phyloP scores from a whole-genome alignment of 2,329 filamentous ascomycete species.

The Dothidotthia symphoricarpi region DNA sequence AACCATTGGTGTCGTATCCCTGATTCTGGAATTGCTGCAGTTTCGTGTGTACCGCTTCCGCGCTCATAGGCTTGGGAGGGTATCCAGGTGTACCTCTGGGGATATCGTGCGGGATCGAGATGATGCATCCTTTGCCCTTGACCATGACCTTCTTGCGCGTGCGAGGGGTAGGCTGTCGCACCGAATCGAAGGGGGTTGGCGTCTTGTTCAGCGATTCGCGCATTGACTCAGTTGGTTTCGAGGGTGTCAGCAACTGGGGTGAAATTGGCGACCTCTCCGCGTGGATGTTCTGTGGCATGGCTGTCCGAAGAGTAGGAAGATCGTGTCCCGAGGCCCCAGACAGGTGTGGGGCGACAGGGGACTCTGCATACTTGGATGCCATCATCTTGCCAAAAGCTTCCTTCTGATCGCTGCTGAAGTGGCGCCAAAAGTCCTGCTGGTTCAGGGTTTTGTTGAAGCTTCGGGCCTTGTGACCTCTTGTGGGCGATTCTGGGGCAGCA shows the following conservation, averaged over 20 bases:
- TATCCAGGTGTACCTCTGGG: slow-evolving; percentile 44
- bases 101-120: slow-evolving; percentile 46
- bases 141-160: slow-evolving; percentile 47
- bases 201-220: slow-evolving; percentile 15
- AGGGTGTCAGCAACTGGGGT: slow-evolving; percentile 17
- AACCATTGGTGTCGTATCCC: slow-evolving; percentile 68
- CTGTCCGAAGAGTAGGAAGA: slow-evolving; percentile 13
- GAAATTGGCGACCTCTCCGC: slow-evolving; percentile 20
- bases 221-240: slow-evolving; percentile 13
- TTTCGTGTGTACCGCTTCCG: slow-evolving; percentile 60
- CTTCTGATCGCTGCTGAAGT: slow-evolving; percentile 40
- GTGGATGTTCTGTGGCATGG: slow-evolving; percentile 16
- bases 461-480: slow-evolving; percentile 43
- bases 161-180: slow-evolving; percentile 33
- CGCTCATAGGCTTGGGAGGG: slow-evolving; percentile 44
- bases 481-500: slow-evolving; percentile 23
- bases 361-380: slow-evolving; percentile 42
- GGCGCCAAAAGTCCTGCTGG: slow-evolving; percentile 52
- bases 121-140: slow-evolving; percentile 48
- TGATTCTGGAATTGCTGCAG: slow-evolving; percentile 65
- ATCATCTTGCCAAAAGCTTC: slow-evolving; percentile 43
- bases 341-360: slow-evolving; percentile 36
- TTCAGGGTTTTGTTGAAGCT: slow-evolving; percentile 50
- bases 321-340: slow-evolving; percentile 25
- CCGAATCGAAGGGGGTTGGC: slow-evolving; percentile 18